Evolutionary conservation across 1,284 basidiomycete species (phyloP), one percentile per base, ranked within the genome.

Genomic region (Apiotrichum montevideense): DNA sequence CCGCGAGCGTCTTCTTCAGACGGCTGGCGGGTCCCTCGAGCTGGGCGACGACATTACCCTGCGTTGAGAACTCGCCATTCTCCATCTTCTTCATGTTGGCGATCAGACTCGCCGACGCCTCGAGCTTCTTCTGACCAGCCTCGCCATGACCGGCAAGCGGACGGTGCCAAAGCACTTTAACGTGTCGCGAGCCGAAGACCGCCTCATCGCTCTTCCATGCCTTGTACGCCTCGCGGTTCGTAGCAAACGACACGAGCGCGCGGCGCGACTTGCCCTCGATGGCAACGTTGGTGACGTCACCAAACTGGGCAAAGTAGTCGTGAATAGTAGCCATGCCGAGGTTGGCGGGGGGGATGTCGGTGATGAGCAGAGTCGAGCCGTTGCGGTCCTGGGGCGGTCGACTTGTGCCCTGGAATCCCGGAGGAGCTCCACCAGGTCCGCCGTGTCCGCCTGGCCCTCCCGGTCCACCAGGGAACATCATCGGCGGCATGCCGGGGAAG

Each of bases 131-230:
- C 54, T 84, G 78, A 1, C 90, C 90, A 14, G 79, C 80, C 61
- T 83, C 84, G 13, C 90, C 90, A 66, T 91, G 87, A 0, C 90
- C 91, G 54, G 87, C 88, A 82, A 91, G 83, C 3, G 91, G 91
- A 64, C 86, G 81, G 78, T 94, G 91, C 91, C 91, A 94, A 66
- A 92, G 88, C 43, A 94, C 81, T 74, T 95, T 96, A 65, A 97
- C 92, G 71, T 97, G 97, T 43, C 94, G 84, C 66, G 93, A 94
- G 14, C 85, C 86, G 70, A 97, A 96, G 33, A 97, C 87, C 14
- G 92, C 91, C 59, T 95, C 91, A 70, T 95, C 90, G 33, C 85
- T 86, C 72, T 88, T 89, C 87, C 94, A 93, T 0, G 94, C 94
- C 29, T 84, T 81, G 66, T 87, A 85, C 1, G 94, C 94, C 70